These are phyloP conservation scores for Colletotrichum somersetense DNA, from an alignment of 2,329 filamentous ascomycete species.

Conservation along the genomic window DNA sequence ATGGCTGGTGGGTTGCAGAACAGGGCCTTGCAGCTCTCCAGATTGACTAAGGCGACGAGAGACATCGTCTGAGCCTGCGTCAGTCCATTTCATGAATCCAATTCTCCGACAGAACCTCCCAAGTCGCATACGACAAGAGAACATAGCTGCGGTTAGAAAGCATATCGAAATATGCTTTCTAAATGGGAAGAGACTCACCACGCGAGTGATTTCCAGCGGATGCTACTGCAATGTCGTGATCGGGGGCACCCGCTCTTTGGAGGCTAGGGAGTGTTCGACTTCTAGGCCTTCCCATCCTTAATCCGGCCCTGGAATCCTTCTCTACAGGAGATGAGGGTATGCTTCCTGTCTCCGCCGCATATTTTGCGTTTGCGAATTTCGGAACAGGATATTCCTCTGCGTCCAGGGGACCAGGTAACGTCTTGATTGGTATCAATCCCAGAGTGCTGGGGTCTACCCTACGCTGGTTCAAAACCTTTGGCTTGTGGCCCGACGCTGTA, in stretches of 20 bases:
- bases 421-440: constrained; percentile 26
- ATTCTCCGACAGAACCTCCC: too few species aligned
- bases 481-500: constrained; percentile 6
- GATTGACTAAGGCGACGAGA: not conserved
- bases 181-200: not conserved
- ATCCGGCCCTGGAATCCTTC: not conserved
- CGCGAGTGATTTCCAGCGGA: not conserved
- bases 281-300: not conserved
- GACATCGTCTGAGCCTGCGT: not conserved
- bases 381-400: constrained; percentile 12
- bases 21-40: not conserved
- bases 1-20: not conserved
- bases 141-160: not conserved
- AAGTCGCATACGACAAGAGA: not conserved
- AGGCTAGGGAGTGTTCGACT: constrained; percentile 2
- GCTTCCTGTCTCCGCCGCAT: not conserved
- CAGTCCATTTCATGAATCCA: not conserved
- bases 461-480: constrained; percentile 29
- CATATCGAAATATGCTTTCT: not conserved
- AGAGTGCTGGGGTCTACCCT: constrained; percentile 18
- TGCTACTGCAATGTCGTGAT: too few species aligned
- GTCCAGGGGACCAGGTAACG: constrained; percentile 22
- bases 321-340: not conserved
- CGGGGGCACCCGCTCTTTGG: not conserved
- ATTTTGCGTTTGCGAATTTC: constrained; percentile 11